Percentiles rank a stretch among this genome's conserved stretches.
Evolutionary conservation across 805 yeast genomes (phyloP).

Genomic region (Kluyveromyces nonfermentans): DNA sequence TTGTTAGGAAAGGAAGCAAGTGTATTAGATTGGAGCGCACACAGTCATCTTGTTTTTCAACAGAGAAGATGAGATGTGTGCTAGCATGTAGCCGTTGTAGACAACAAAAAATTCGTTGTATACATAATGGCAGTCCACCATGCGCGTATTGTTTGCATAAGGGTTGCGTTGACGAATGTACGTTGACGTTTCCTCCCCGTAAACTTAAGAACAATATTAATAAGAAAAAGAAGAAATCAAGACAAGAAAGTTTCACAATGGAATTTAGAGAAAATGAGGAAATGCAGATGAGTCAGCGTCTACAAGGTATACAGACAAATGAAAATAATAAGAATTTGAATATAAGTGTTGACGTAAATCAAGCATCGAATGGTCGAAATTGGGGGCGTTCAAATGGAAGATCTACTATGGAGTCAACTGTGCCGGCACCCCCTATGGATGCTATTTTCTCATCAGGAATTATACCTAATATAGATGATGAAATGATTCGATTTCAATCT

Average conservation of each 20-base stretch:
- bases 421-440: slow-evolving; percentile 5
- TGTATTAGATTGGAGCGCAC: not conserved
- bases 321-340: not conserved
- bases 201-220: not conserved
- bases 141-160: slow-evolving; percentile 7
- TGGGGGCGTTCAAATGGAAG: not conserved
- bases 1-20: not conserved
- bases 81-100: slow-evolving; percentile 8
- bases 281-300: not conserved
- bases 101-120: slow-evolving; percentile 8
- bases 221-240: not conserved
- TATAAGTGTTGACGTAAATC: not conserved
- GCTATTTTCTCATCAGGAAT: slow-evolving; percentile 7
- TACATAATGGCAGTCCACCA: slow-evolving; percentile 7
- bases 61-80: slow-evolving; percentile 3
- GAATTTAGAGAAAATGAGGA: not conserved
- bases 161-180: slow-evolving; percentile 6
- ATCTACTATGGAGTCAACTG: not conserved
- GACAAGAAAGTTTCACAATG: not conserved
- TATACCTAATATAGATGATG: slow-evolving; percentile 3
- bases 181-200: slow-evolving; percentile 5
- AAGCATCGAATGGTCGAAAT: not conserved
- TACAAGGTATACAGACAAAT: not conserved
- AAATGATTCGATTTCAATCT: slow-evolving; percentile 1
- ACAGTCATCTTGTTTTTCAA: not conserved